Percentiles rank a stretch among this genome's conserved stretches.
Evolutionary conservation across 2,329 filamentous ascomycete genomes (phyloP).

Genomic region (Nemania serpens): DNA sequence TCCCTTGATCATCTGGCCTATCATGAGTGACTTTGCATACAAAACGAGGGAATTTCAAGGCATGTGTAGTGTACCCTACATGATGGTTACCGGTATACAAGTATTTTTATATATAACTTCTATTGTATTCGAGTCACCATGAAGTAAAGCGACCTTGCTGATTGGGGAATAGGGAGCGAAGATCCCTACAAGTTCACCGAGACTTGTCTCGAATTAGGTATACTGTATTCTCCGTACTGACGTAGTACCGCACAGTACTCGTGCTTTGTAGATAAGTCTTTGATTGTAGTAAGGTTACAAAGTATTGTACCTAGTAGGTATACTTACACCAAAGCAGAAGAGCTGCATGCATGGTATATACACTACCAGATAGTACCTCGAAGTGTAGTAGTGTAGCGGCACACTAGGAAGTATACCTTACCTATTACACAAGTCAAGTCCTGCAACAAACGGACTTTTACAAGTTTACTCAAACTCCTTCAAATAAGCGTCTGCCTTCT

Average conservation of each 20-base stretch:
- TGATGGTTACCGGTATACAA: neutral
- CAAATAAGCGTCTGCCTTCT: slow-evolving; percentile 24
- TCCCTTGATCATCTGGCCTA: slow-evolving; percentile 22
- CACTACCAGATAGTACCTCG: no score
- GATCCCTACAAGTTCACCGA: slow-evolving; percentile 10
- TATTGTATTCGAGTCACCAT: slow-evolving; percentile 10
- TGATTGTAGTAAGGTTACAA: no score
- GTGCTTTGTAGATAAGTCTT: no score
- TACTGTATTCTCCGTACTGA: neutral
- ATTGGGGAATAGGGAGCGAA: slow-evolving; percentile 6
- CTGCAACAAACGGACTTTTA: no score
- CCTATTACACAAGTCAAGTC: no score
- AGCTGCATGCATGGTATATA: no score
- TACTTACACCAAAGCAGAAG: no score
- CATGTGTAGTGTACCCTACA: slow-evolving; percentile 11
- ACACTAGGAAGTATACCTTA: no score
- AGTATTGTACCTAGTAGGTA: no score
- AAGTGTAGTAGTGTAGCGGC: no score
- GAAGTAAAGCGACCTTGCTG: slow-evolving; percentile 2
- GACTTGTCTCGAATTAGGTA: neutral
- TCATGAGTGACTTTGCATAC: slow-evolving; percentile 10
- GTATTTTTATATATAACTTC: slow-evolving; percentile 1
- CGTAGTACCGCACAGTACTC: no score
- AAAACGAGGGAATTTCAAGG: slow-evolving; percentile 15
- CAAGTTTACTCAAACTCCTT: slow-evolving; percentile 22